Evolutionary conservation across 345 rosid species (phyloP).

Genomic region (Isatis tinctoria): DNA sequence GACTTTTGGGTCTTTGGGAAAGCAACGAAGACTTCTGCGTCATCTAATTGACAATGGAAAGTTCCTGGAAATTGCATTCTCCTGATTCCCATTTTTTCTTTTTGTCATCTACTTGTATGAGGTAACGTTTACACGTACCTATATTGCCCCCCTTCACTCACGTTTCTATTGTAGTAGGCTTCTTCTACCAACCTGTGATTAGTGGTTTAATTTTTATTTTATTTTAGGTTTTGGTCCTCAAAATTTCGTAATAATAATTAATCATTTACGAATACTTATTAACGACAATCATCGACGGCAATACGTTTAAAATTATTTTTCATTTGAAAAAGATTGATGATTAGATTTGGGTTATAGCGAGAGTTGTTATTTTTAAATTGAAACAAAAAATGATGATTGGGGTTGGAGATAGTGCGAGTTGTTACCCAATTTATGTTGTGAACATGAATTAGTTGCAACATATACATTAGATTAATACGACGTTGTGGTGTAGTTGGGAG

Average conservation of each 20-base stretch:
- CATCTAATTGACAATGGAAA: slow-evolving; percentile 29
- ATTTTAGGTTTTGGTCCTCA: neutral
- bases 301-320: neutral
- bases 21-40: slow-evolving; percentile 12
- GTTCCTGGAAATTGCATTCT: slow-evolving; percentile 22
- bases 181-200: neutral
- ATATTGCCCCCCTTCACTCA: neutral
- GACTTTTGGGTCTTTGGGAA: slow-evolving; percentile 12
- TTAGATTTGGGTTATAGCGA: slow-evolving; percentile 2
- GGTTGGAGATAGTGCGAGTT: slow-evolving; percentile 22
- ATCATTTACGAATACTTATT: neutral
- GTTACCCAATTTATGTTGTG: slow-evolving; percentile 7
- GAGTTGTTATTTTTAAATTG: slow-evolving; percentile 1
- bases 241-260: neutral
- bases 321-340: neutral
- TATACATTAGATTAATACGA: neutral
- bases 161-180: neutral
- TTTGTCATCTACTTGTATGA: slow-evolving; percentile 24
- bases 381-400: slow-evolving; percentile 5
- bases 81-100: neutral
- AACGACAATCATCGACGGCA: neutral
- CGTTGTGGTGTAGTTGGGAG: slow-evolving; percentile 24
- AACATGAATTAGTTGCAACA: slow-evolving; percentile 8
- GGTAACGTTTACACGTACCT: neutral
- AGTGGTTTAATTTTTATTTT: neutral